Evolutionary conservation across 2,329 filamentous ascomycete genomes (phyloP).

Genomic region (Epicoccum sorghinum): DNA sequence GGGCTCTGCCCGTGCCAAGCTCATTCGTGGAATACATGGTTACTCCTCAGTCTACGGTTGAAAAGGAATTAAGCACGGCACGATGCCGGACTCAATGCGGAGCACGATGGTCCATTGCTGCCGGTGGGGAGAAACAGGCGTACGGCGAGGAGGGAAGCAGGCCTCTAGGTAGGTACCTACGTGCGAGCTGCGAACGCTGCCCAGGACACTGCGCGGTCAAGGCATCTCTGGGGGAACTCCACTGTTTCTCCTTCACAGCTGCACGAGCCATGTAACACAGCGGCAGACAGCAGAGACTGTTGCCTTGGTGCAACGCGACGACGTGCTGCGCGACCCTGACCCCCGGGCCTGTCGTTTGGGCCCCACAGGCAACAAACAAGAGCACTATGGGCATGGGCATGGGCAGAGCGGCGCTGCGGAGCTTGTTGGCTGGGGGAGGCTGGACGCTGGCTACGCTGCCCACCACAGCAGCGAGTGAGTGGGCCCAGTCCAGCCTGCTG

Average conservation of each 20-base stretch:
- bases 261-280: slow-evolving; percentile 13
- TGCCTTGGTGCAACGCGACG: slow-evolving; percentile 8
- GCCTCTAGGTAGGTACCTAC: not conserved
- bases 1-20: slow-evolving; percentile 3
- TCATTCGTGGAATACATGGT: slow-evolving; percentile 11
- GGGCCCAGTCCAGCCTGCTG: not conserved
- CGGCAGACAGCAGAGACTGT: slow-evolving; percentile 5
- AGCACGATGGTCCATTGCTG: slow-evolving; percentile 4
- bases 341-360: not conserved
- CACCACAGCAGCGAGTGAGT: too few species aligned
- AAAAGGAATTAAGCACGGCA: not conserved
- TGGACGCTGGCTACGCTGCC: too few species aligned
- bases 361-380: not conserved
- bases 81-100: slow-evolving; percentile 3
- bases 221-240: slow-evolving; percentile 14
- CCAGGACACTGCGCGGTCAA: slow-evolving; percentile 16
- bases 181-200: slow-evolving; percentile 11
- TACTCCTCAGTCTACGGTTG: slow-evolving; percentile 1
- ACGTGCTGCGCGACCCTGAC: not conserved
- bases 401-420: not conserved
- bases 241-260: not conserved
- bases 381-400: not conserved
- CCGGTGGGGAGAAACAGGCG: slow-evolving; percentile 2
- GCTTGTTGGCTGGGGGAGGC: not conserved
- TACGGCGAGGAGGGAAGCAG: not conserved